Base-by-base conservation (phyloP, 148 eudicot species). In the Fagopyrum esculentum region DNA sequence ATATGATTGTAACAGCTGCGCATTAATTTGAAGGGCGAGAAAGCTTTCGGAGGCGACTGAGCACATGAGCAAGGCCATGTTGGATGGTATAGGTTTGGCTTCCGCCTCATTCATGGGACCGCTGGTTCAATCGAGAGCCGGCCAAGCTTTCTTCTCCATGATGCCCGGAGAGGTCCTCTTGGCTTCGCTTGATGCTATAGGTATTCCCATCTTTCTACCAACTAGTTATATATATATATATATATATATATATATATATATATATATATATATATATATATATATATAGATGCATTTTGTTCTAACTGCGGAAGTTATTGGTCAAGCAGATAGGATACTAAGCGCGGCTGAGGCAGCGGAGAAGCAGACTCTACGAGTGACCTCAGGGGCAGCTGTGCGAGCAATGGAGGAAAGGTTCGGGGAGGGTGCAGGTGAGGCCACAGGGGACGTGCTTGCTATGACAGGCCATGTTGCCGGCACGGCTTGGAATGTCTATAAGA, bases 281-380 rank as follows among this genome's bases (percentile, higher is more conserved):
- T 0, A 35, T 35, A 35, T 0, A 35, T 35, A 35, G 2, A 49
- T 49, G 52, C 52, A 49, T 49, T 12, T 1, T 49, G 52, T 56
- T 56, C 61, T 63, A 63, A 63, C 69, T 30, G 69, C 0, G 15
- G 0, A 29, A 26, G 45, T 17, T 54, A 4, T 54, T 51, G 5
- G 69, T 15, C 30, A 30, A 64, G 78, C 90, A 93, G 98, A 93
- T 69, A 93, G 83, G 78, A 82, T 91, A 45, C 45, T 93, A 54
- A 85, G 80, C 77, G 98, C 97, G 45, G 91, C 92, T 73, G 98
- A 93, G 85, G 97, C 88, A 74, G 98, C 97, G 45, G 90, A 93
- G 75, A 89, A 83, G 79, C 98, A 93, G 73, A 80, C 93, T 26
- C 73, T 89, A 11, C 55, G 82, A 22, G 92, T 93, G 46, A 91